Base-by-base conservation (phyloP, 1,139 yeast genomes). In the Nakaseomyces nivariensis region DNA sequence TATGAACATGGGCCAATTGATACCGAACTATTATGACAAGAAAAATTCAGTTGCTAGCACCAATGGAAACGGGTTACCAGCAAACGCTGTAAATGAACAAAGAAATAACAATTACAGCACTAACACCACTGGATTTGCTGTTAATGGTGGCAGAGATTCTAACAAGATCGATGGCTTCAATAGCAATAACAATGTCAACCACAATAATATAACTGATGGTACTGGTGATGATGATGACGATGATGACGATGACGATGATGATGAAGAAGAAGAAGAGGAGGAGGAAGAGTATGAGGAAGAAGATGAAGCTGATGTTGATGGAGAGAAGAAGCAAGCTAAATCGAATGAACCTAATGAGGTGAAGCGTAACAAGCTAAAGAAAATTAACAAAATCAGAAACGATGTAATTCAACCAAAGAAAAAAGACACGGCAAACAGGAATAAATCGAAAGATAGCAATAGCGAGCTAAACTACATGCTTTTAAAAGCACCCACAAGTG, bases 401-500 rank as follows among this genome's bases (percentile, higher is more conserved):
- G 25, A 27, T 29, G 34, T 41, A 8, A 41, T 41, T 7, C 34
- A 41, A 29, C 44, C 44, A 9, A 41, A 29, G n/a, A 41, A 27
- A 11, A 41, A 29, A 34, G 44, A 41, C 9, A 8, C n/a, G 13
- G 31, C 4, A 11, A 24, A 25, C 26, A 37, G 13, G 42, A 27
- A 25, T 5, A 41, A 38, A 5, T 5, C 27, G 8, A 46, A 26
- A 26, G 43, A 29, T 25, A 37, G 51, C 31, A 48, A 33, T 34
- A 37, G 45, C 11, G 51, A 48, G 37, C 48, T 57, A 36, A 58
- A 63, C 42, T 64, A 63, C 48, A 61, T 63, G 11, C 49, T 66
- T 11, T 49, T 63, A 25, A 65, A 64, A 52, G 70, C 69, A 3
- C 69, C 69, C 24, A 61, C 61, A 42, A 63, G 60, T 48, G 68